Percentiles rank a stretch among this genome's conserved stretches.
These are phyloP conservation scores for Reutealis trisperma DNA, from an alignment of 345 rosid genomes.

Conservation along the genomic window DNA sequence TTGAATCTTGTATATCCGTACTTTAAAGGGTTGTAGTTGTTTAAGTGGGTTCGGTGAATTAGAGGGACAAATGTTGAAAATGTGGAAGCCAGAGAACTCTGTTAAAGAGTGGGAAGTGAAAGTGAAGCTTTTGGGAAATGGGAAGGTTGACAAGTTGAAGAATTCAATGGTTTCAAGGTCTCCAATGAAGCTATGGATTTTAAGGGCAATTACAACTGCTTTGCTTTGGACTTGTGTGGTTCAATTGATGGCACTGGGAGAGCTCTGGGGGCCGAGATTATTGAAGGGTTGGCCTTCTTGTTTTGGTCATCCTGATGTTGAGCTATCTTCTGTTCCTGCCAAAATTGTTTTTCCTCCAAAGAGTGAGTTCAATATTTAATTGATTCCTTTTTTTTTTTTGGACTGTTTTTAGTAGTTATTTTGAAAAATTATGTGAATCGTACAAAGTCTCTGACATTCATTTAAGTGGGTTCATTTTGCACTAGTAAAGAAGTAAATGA, in stretches of 20 bases:
- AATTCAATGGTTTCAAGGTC: constrained; percentile 61
- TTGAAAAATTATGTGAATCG: background rate
- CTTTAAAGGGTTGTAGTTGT: constrained; percentile 3
- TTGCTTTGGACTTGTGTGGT: constrained; percentile 77
- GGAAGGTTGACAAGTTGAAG: constrained; percentile 56
- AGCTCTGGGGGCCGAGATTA: constrained; percentile 82
- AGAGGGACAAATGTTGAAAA: constrained; percentile 31
- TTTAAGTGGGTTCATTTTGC: background rate
- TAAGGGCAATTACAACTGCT: constrained; percentile 58
- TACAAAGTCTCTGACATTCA: background rate
- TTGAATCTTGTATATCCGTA: constrained; percentile 9
- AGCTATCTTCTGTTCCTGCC: constrained; percentile 46
- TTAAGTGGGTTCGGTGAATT: constrained; percentile 23
- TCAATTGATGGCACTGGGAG: constrained; percentile 75
- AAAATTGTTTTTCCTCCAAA: constrained; percentile 72
- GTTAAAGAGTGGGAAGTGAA: constrained; percentile 53
- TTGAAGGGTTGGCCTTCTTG: constrained; percentile 90
- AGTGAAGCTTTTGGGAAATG: constrained; percentile 52
- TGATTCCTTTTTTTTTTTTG: background rate
- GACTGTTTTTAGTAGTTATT: background rate
- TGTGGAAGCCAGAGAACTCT: constrained; percentile 49
- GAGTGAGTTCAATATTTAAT: constrained; percentile 48
- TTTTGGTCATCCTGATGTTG: constrained; percentile 48
- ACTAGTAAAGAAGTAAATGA: background rate
- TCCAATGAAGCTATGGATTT: constrained; percentile 70